phyloP scores from a whole-genome alignment of 352 stramenopile genomes.

The Globisporangium barbulae region DNA sequence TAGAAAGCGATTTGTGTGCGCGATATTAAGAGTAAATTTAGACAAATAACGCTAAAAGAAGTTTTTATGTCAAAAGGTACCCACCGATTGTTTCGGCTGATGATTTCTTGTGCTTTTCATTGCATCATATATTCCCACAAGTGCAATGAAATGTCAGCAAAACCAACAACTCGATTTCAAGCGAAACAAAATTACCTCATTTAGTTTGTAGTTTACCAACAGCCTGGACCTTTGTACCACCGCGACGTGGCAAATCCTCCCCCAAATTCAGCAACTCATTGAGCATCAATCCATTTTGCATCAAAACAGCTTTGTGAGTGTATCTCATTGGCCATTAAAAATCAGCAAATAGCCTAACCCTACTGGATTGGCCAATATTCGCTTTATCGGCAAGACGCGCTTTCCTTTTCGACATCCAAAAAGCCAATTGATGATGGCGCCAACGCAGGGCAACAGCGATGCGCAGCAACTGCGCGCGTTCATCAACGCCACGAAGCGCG shows the following conservation, averaged over 20 bases:
- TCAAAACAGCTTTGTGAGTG: background rate
- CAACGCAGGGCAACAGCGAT: background rate
- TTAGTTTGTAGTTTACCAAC: background rate
- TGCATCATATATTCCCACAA: conserved; percentile 2
- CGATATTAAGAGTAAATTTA: background rate
- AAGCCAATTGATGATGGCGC: background rate
- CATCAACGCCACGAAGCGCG: conserved; percentile 42
- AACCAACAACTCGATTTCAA: background rate
- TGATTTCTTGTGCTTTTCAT: background rate
- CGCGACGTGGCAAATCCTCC: background rate
- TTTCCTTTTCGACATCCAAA: background rate
- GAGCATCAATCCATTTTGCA: conserved; percentile 7
- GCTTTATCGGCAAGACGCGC: background rate
- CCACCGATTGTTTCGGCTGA: background rate
- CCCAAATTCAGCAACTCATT: background rate
- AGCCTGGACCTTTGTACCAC: too few species aligned
- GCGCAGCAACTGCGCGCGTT: conserved; percentile 46
- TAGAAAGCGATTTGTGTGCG: too few species aligned
- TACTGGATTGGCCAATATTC: background rate
- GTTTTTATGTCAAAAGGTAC: background rate
- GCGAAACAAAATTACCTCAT: background rate
- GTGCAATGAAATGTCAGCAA: background rate
- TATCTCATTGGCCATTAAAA: background rate
- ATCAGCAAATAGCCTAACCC: background rate
- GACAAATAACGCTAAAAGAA: background rate